Base-by-base conservation (phyloP, 495 filamentous ascomycete genomes). In the Schizothecium vesticola region DNA sequence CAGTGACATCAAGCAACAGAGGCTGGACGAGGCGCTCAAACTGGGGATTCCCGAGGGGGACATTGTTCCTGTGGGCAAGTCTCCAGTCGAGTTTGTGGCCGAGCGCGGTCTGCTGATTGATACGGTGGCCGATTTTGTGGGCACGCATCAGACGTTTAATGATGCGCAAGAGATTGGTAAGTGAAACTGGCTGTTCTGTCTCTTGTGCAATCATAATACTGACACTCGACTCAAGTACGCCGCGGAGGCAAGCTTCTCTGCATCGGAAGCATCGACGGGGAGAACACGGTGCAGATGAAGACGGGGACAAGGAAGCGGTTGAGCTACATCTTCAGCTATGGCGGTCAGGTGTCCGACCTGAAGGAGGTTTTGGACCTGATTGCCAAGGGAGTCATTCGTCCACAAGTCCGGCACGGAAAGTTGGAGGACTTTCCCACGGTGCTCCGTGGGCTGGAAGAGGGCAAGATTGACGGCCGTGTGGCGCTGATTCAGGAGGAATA, bases 171-270 rank as follows among this genome's bases (percentile, higher is more conserved):
- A 62, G 26, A 70, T 70, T 21, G 64, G 68, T 70, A 64, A 5
- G 68, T 67, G 10, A 22, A 29, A 4, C 31, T 28, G 12, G 3
- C 11, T 74, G 3, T 21, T 25, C 19, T n/a, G 1, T 2, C 2
- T 12, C 3, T 43, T 6, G 29, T 2, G 0, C 7, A 5, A n/a
- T n/a, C n/a, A n/a, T n/a, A n/a, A 67, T 7, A 26, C 60, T 62
- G 28, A 67, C 26, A 22, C 12, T 19, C 0, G 5, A 21, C 16
- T 8, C 21, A 1, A 71, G 66, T 71, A 3, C 65, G 72, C 6
- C 70, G 75, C 22, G 68, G 68, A 22, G 79, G 79, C 10, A 67
- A 77, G 24, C 56, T 81, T 51, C 79, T 81, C 72, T 75, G 78
- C 9, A 73, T 81, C 28, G 79, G 79, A 7, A 71, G 79, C 26